Base-by-base conservation (phyloP, 176 grass and related monocot genomes). In the Cymbopogon citratus region DNA sequence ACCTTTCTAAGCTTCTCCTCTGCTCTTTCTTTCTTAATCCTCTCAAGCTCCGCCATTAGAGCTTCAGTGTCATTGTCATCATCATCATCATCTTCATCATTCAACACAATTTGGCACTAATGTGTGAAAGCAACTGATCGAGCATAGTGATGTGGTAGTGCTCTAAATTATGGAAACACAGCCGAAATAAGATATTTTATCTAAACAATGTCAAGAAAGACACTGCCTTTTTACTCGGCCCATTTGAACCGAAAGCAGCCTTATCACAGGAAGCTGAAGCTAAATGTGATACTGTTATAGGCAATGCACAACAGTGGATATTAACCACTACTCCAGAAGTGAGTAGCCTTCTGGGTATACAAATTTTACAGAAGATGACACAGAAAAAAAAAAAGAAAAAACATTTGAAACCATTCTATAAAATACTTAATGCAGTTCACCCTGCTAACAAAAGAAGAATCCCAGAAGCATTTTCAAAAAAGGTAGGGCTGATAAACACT, bases 1-100 rank as follows among this genome's bases (percentile, higher is more conserved):
- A 94, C 94, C 90, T 94, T 94, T 81, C 82, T 79, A 76, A 91
- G 87, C 69, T 91, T 98, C 73, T 98, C 96, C 23, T 95, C 90
- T 0, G 89, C 85, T 82, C 91, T 84, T 80, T 95, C 96, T 86
- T 93, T 98, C 70, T 91, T 98, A 65, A 95, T 93, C 83, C 92
- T 93, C 75, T 95, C 96, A 39, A 98, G 89, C 63, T 98, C 92
- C 16, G 90, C 92, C 92, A 98, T 95, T 43, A 95, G 76, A 28
- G 92, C 96, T 75, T 94, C 92, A 28, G 88, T 95, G 71, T 95
- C 92, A 4, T 98, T 90, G 1, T 90, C 86, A 12, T 69, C 75
- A 0, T 94, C 92, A 5, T 36, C 35, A 0, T 86, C 90, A 15
- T 90, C 87, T 0, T 95, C 90, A 31, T 90, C 87, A 16, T 85